Base-by-base conservation (phyloP, 495 filamentous ascomycete species). In the Rhypophila decipiens region DNA sequence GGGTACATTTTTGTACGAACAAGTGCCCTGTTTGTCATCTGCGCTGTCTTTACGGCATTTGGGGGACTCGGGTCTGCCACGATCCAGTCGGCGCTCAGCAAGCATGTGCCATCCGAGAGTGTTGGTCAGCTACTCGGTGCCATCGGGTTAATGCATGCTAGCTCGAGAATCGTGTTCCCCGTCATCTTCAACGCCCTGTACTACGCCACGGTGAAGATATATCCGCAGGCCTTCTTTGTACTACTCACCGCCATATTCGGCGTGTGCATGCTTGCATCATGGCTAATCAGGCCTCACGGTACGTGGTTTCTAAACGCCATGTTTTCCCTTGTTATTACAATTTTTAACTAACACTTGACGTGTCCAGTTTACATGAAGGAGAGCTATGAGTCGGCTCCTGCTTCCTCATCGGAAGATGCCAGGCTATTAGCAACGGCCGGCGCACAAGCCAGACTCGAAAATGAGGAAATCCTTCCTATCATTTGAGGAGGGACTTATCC, bases 61-160 rank as follows among this genome's bases (percentile, higher is more conserved):
- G 93, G 91, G 10, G 89, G 91, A 2, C 81, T 96, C 42, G 91
- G 81, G 0, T 83, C 81, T 4, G 90, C 93, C 3, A 91, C 85
- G 0, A 65, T 96, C 41, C 87, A 94, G 55, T 80, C 84, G 0
- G 75, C 86, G 0, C 66, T 96, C 15, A 96, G 88, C 43, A 96
- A 96, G 59, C 93, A 96, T 60, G 83, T 96, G 0, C 87, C 90
- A 4, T 74, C 78, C 8, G 85, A 91, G 52, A 76, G 77, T 23
- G 83, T 87, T 1, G 93, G 93, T 0, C 83, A 90, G 59, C 67
- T 98, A 42, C 76, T 98, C 2, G 93, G 93, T 9, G 93, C 89
- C 1, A 84, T 76, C 15, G 93, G 94, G 0, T 64, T 97, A 41
- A 63, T 98, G 49, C 93, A 96, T 69, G 85, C 87, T 0, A 60